phyloP scores from a whole-genome alignment of 2,329 filamentous ascomycete genomes.

The Colletotrichum lini region DNA sequence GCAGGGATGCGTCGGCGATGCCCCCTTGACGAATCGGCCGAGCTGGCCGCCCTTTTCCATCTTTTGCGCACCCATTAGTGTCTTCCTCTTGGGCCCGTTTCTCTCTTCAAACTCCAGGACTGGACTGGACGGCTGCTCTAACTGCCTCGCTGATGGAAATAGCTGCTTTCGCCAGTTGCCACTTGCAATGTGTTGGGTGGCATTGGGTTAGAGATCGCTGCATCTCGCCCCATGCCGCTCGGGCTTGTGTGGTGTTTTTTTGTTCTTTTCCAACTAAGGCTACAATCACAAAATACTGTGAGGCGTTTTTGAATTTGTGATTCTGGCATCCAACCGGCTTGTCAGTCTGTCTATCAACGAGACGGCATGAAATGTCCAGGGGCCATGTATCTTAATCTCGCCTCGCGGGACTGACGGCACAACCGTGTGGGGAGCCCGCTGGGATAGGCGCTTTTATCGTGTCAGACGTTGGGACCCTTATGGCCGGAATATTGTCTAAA shows the following conservation, averaged over 20 bases:
- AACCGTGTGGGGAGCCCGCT: slow-evolving; percentile 10
- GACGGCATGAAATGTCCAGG: background rate
- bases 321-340: background rate
- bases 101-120: background rate
- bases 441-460: background rate
- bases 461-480: background rate
- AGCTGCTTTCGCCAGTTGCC: background rate
- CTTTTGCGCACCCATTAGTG: too few species aligned
- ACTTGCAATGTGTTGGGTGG: background rate
- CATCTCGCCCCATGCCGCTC: background rate
- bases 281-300: too few species aligned
- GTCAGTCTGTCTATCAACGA: background rate
- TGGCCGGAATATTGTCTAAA: background rate
- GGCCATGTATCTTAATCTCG: slow-evolving; percentile 19
- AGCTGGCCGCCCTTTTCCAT: slow-evolving; percentile 15
- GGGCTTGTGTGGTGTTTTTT: background rate
- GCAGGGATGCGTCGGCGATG: slow-evolving; percentile 25
- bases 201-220: background rate
- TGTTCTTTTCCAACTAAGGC: too few species aligned
- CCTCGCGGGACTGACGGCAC: slow-evolving; percentile 19
- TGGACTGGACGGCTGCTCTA: background rate
- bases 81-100: background rate
- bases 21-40: slow-evolving; percentile 35
- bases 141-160: background rate
- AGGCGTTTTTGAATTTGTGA: background rate